These are phyloP conservation scores for Coemansia javaensis DNA, from an alignment of 192 early-diverging fungal genomes.

Conservation along the genomic window DNA sequence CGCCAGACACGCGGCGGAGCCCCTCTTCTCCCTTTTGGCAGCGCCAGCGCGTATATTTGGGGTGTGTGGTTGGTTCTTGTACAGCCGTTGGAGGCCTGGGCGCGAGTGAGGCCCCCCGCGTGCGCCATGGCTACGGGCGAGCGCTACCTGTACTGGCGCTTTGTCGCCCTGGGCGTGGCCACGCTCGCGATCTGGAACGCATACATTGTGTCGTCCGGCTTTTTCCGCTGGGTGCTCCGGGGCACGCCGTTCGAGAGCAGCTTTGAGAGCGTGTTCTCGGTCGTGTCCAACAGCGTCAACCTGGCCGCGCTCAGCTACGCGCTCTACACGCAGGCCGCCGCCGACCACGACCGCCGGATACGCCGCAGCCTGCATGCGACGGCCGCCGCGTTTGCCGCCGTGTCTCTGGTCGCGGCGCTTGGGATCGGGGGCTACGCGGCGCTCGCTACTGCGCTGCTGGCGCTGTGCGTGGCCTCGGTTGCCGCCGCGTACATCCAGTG, in stretches of 20 bases:
- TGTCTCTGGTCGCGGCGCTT: conserved; percentile 55
- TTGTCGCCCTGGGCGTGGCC: conserved; percentile 65
- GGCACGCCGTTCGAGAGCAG: conserved; percentile 58
- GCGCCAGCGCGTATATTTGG: no score
- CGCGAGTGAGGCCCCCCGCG: no score
- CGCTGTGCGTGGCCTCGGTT: conserved; percentile 51
- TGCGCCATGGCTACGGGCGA: conserved; percentile 5
- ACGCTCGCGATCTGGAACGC: conserved; percentile 78
- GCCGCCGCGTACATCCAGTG: conserved; percentile 65
- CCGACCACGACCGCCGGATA: conserved; percentile 36
- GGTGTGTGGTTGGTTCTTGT: no score
- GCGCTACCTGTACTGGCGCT: conserved; percentile 48
- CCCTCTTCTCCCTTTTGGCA: no score
- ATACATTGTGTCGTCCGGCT: conserved; percentile 70
- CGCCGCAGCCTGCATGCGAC: conserved; percentile 45
- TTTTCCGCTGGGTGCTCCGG: conserved; percentile 58
- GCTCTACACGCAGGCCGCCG: conserved; percentile 42
- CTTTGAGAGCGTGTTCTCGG: conserved; percentile 75
- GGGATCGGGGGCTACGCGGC: conserved; percentile 33
- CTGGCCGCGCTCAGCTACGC: conserved; percentile 52
- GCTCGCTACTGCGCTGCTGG: conserved; percentile 50
- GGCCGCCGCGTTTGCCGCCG: conserved; percentile 46
- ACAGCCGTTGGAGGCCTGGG: no score
- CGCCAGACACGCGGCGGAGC: no score
- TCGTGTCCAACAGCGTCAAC: conserved; percentile 56